Evolutionary conservation across 345 rosid species (phyloP).

Genomic region (Aquilaria yunnanensis): DNA sequence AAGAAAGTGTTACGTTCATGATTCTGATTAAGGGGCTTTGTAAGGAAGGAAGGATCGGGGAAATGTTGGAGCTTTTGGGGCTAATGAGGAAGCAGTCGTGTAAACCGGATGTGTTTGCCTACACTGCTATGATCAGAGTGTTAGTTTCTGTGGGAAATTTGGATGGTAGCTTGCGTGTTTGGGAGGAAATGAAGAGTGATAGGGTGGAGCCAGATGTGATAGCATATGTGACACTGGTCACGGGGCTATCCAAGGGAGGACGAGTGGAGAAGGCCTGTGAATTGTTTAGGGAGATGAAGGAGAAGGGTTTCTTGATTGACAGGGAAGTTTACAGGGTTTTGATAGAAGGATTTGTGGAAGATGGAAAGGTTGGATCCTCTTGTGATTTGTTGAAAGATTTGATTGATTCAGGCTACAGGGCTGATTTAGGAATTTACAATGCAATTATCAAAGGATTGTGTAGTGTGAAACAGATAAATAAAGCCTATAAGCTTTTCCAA

Average conservation of each 20-base stretch:
- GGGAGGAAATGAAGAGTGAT: constrained; percentile 82
- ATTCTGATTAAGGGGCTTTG: constrained; percentile 74
- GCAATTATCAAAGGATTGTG: constrained; percentile 78
- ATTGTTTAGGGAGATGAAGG: constrained; percentile 75
- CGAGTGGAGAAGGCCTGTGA: constrained; percentile 51
- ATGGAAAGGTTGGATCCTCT: constrained; percentile 59
- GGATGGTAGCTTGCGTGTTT: constrained; percentile 66
- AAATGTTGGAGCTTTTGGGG: constrained; percentile 54
- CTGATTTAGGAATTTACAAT: constrained; percentile 77
- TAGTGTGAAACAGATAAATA: constrained; percentile 48
- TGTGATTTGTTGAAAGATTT: constrained; percentile 75
- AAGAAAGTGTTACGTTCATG: constrained; percentile 77
- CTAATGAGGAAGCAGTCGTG: constrained; percentile 65
- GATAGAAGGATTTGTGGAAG: constrained; percentile 62
- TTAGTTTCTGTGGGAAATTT: constrained; percentile 57
- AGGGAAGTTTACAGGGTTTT: constrained; percentile 56
- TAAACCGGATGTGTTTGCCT: constrained; percentile 86
- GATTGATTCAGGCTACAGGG: constrained; percentile 74
- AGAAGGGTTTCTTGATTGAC: constrained; percentile 59
- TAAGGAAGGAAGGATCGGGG: constrained; percentile 52
- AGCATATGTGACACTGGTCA: constrained; percentile 67
- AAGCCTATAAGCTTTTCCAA: constrained; percentile 64
- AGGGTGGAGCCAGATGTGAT: constrained; percentile 72
- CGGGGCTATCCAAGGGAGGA: constrained; percentile 60
- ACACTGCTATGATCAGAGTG: constrained; percentile 66